Evolutionary conservation across 2,329 filamentous ascomycete species (phyloP).

Genomic region (Zalaria obscura): DNA sequence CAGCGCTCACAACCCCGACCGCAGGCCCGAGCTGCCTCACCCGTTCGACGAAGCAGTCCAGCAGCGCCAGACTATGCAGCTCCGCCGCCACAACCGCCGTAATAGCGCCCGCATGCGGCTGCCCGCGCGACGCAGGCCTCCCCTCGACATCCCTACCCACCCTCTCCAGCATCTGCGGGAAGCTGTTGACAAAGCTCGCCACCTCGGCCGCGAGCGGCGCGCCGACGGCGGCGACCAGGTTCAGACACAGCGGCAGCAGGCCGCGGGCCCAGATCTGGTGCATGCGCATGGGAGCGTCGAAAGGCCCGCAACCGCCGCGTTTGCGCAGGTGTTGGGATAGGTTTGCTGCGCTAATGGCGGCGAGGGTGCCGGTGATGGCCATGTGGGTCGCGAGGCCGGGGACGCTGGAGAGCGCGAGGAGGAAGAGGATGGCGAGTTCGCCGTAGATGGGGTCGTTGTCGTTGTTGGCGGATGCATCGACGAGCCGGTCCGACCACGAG

Average conservation of each 20-base stretch:
- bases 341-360: conserved; percentile 64
- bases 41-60: conserved; percentile 56
- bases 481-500: conserved; percentile 79
- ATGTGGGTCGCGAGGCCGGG: conserved; percentile 76
- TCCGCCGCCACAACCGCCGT: conserved; percentile 63
- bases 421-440: conserved; percentile 76
- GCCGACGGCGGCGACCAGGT: conserved; percentile 71
- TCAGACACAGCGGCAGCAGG: conserved; percentile 75
- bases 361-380: conserved; percentile 71
- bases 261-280: conserved; percentile 86
- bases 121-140: conserved; percentile 25
- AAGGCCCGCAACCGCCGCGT: conserved; percentile 57
- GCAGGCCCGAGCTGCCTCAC: conserved; percentile 52
- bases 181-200: conserved; percentile 76
- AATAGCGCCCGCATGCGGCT: conserved; percentile 44
- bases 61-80: conserved; percentile 62
- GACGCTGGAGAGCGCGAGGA: conserved; percentile 74
- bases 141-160: conserved; percentile 60
- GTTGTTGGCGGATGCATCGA: conserved; percentile 44
- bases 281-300: conserved; percentile 61
- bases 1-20: conserved; percentile 39
- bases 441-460: conserved; percentile 81
- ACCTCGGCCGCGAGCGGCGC: conserved; percentile 73
- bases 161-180: conserved; percentile 61
- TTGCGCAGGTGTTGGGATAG: conserved; percentile 63